Evolutionary conservation across 2,329 filamentous ascomycete species (phyloP), one percentile per base, ranked within the genome.

Genomic region (Sodiomyces alkalinus): DNA sequence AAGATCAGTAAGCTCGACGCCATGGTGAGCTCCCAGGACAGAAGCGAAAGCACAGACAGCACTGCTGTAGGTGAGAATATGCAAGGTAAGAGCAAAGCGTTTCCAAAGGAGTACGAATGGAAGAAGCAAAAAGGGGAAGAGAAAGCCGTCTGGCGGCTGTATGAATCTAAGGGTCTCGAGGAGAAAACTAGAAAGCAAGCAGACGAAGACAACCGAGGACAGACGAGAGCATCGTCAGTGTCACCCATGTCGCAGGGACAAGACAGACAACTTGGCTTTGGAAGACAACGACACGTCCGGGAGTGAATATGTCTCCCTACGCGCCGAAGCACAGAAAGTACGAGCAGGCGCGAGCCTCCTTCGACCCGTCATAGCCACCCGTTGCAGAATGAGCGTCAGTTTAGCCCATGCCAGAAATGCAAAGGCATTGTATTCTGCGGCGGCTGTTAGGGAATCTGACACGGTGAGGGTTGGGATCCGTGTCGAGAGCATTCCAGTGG

Each of bases 31-130:
- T n/a, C 17, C 16, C 13, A 14, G 21, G 27, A 13, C 21, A 22
- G 15, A 14, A 23, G 21, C 27, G 27, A 29, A 22, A n/a, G n/a
- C n/a, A n/a, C n/a, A n/a, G 21, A 13, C n/a, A 10, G 27, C 15
- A 23, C 27, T 17, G 27, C 16, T 25, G 23, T 16, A 11, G 14
- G 5, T 14, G 14, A 17, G 26, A 17, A 12, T 11, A 17, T 19
- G 37, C 27, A 27, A 40, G 36, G 36, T 37, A 13, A 22, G 22
- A 21, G n/a, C n/a, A n/a, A n/a, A n/a, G n/a, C n/a, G n/a, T n/a
- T n/a, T n/a, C n/a, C n/a, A n/a, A n/a, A n/a, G n/a, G n/a, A n/a
- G n/a, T n/a, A n/a, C n/a, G n/a, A n/a, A n/a, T 22, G 25, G 24
- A 10, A 18, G 19, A 10, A 8, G 23, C 11, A 25, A 31, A 17